A percentile compares a stretch with the other conserved stretches of the same genome.
These are phyloP conservation scores for Nicotiana tomentosiformis DNA, from an alignment of 257 asterid species.

Conservation along the genomic window DNA sequence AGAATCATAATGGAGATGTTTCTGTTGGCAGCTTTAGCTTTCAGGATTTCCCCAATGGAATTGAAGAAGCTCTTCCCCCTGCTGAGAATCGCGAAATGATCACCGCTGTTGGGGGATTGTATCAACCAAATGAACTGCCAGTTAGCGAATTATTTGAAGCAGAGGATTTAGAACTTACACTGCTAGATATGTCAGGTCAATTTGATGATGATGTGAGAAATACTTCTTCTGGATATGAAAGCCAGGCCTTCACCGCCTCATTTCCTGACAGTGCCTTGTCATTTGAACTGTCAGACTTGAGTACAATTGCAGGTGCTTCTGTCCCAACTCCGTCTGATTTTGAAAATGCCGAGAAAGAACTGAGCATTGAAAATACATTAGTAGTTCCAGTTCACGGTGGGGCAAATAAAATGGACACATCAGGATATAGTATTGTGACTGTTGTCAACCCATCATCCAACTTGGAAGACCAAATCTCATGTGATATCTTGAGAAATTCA, in stretches of 20 bases:
- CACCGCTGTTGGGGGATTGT: slow-evolving; percentile 9
- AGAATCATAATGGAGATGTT: slow-evolving; percentile 18
- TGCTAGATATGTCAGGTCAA: background rate
- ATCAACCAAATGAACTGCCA: slow-evolving; percentile 25
- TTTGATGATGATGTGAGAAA: slow-evolving; percentile 11
- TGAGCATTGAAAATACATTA: slow-evolving; percentile 10
- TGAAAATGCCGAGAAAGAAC: slow-evolving; percentile 30
- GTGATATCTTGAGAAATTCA: slow-evolving; percentile 18
- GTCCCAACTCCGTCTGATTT: slow-evolving; percentile 17
- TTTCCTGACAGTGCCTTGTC: slow-evolving; percentile 18
- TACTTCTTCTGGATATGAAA: slow-evolving; percentile 25
- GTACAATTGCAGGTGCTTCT: slow-evolving; percentile 17
- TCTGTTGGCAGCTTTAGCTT: slow-evolving; percentile 16
- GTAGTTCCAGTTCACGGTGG: slow-evolving; percentile 14
- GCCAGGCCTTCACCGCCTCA: slow-evolving; percentile 8
- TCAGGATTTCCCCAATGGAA: slow-evolving; percentile 16
- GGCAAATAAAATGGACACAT: slow-evolving; percentile 12
- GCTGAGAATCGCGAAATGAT: slow-evolving; percentile 7
- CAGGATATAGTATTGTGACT: slow-evolving; percentile 9
- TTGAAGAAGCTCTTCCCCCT: slow-evolving; percentile 19
- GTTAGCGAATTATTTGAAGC: slow-evolving; percentile 19
- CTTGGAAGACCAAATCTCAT: slow-evolving; percentile 18
- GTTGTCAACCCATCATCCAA: slow-evolving; percentile 12
- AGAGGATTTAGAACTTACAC: slow-evolving; percentile 19
- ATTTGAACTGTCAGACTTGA: slow-evolving; percentile 35